Evolutionary conservation across 805 yeast genomes (phyloP).

Genomic region (Jamesozyma gamospora): DNA sequence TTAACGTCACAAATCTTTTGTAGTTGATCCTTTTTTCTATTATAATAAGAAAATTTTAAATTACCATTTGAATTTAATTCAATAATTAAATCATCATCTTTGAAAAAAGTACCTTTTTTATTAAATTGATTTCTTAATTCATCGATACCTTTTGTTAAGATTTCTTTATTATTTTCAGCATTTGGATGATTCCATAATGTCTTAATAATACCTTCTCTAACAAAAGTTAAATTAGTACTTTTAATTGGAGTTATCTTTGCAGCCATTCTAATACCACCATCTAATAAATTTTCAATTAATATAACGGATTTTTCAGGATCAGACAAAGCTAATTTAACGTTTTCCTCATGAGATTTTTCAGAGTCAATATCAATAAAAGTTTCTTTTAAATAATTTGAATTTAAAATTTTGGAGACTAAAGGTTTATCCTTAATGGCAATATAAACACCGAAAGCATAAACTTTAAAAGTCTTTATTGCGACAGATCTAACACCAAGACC

Average conservation of each 20-base stretch:
- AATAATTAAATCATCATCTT: constrained; percentile 57
- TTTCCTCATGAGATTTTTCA: constrained; percentile 30
- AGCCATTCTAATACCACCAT: constrained; percentile 49
- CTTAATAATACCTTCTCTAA: constrained; percentile 81
- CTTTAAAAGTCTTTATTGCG: constrained; percentile 71
- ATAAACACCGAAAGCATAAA: constrained; percentile 81
- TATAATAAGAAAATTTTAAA: constrained; percentile 36
- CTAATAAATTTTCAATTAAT: constrained; percentile 47
- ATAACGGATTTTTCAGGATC: constrained; percentile 45
- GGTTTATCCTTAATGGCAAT: constrained; percentile 49
- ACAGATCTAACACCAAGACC: constrained; percentile 81
- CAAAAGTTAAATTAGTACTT: constrained; percentile 83
- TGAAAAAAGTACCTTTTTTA: constrained; percentile 62
- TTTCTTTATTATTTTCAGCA: constrained; percentile 41
- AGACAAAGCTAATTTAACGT: constrained; percentile 35
- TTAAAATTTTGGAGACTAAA: constrained; percentile 33
- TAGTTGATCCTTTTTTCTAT: constrained; percentile 30
- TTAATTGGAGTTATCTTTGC: constrained; percentile 79
- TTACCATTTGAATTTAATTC: constrained; percentile 42
- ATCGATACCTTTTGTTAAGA: constrained; percentile 51
- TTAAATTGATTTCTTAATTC: constrained; percentile 55
- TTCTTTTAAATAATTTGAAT: constrained; percentile 33
- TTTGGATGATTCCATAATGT: constrained; percentile 60
- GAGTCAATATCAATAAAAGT: constrained; percentile 30
- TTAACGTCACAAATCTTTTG: constrained; percentile 47